Percentiles rank a stretch among this genome's conserved stretches.
These are phyloP conservation scores for Chrysanthemum lavandulifolium DNA, from an alignment of 129 eudicot species.

Conservation along the genomic window DNA sequence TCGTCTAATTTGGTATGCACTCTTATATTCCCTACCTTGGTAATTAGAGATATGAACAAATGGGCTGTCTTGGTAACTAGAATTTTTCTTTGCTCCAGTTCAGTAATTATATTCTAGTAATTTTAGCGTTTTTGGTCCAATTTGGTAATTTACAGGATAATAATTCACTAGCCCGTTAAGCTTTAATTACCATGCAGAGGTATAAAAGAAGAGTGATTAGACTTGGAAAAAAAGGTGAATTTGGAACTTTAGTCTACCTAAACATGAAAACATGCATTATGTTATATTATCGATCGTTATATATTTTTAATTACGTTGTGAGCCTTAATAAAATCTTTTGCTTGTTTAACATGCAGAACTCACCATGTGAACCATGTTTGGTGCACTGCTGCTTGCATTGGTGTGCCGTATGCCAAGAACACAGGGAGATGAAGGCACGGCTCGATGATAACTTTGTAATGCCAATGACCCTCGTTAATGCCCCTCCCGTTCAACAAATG, in stretches of 20 bases:
- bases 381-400: constrained; percentile 98
- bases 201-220: no score
- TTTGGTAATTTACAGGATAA: no score
- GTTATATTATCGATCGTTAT: background rate
- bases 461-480: constrained; percentile 86
- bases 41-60: no score
- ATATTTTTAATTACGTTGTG: background rate
- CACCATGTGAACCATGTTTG: constrained; percentile 97
- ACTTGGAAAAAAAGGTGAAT: background rate
- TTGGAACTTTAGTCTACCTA: background rate
- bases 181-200: no score
- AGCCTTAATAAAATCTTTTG: background rate
- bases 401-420: constrained; percentile 99
- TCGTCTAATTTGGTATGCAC: no score
- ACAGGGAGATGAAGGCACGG: constrained; percentile 85
- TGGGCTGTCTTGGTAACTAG: no score
- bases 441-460: constrained; percentile 61
- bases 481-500: constrained; percentile 95
- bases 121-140: no score
- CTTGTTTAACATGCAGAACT: constrained; percentile 51
- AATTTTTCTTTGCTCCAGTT: no score
- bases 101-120: no score
- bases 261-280: background rate
- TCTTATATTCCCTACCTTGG: no score
- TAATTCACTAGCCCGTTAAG: no score